phyloP scores from a whole-genome alignment of 2,329 filamentous ascomycete genomes.

The Fusarium cyanostomum region DNA sequence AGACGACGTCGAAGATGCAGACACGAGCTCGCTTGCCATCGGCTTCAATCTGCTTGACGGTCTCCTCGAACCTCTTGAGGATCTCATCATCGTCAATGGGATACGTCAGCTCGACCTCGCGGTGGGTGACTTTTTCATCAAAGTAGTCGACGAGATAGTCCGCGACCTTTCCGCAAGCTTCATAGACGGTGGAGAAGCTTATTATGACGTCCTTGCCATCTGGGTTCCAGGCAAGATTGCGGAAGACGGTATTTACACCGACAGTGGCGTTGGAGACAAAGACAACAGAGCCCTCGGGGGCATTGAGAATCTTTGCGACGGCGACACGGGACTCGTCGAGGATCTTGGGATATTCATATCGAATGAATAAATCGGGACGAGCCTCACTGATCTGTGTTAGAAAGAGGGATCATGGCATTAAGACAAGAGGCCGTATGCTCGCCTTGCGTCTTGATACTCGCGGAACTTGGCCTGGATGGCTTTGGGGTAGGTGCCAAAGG shows the following conservation, averaged over 20 bases:
- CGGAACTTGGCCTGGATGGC: conserved; percentile 67
- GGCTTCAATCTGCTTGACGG: conserved; percentile 61
- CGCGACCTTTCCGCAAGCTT: conserved; percentile 77
- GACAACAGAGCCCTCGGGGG: conserved; percentile 72
- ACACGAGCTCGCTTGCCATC: conserved; percentile 71
- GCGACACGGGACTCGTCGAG: conserved; percentile 75
- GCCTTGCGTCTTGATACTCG: conserved; percentile 68
- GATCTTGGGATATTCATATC: conserved; percentile 69
- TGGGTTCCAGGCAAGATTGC: conserved; percentile 72
- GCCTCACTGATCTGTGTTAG: conserved; percentile 58
- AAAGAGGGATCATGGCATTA: no score
- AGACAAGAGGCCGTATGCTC: neutral
- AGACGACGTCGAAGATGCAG: conserved; percentile 80
- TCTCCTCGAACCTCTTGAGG: conserved; percentile 66
- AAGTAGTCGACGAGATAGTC: conserved; percentile 76
- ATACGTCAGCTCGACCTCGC: conserved; percentile 70
- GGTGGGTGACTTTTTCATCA: conserved; percentile 52
- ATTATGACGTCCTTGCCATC: conserved; percentile 82
- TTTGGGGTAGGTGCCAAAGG: conserved; percentile 80
- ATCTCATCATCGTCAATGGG: conserved; percentile 77
- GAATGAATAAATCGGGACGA: conserved; percentile 79
- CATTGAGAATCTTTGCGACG: conserved; percentile 73
- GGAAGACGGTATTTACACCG: conserved; percentile 81
- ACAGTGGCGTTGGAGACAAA: conserved; percentile 85
- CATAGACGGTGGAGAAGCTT: conserved; percentile 82